Conservation (phyloP, 768 basidiomycete genomes). For the Rhodosporidiobolus odoratus region DNA sequence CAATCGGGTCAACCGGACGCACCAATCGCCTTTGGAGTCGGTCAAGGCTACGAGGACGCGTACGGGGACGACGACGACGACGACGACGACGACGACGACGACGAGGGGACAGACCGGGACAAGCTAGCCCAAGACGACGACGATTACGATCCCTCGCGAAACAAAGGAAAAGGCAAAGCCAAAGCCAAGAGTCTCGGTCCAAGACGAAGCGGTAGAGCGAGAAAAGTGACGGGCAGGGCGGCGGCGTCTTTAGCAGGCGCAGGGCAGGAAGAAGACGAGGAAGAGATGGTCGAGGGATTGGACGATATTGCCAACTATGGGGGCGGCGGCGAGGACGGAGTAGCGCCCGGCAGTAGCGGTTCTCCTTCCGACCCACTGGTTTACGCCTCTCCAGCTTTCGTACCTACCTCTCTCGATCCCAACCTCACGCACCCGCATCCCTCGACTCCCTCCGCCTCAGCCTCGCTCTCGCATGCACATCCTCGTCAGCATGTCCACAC, state of each 20-base stretch:
- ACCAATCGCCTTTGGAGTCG: no score
- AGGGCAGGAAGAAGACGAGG: background rate
- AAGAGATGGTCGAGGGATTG: background rate
- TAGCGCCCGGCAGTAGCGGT: no score
- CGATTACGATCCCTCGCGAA: background rate
- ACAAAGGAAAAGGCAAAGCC: background rate
- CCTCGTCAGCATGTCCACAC: background rate
- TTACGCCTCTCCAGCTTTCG: no score
- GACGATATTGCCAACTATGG: background rate
- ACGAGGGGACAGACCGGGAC: background rate
- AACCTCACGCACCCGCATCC: no score
- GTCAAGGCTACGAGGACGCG: background rate
- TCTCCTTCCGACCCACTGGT: no score
- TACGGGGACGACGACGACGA: background rate
- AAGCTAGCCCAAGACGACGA: background rate
- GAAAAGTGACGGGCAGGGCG: background rate
- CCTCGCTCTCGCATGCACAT: no score
- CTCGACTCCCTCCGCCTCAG: no score
- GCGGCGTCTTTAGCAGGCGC: background rate
- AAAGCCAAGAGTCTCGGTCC: background rate
- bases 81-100: background rate
- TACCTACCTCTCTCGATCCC: no score
- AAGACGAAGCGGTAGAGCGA: background rate
- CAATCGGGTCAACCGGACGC: no score
- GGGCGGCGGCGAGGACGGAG: background rate